Conservation (phyloP, 768 basidiomycete genomes). For the Mycena rebaudengoi region DNA sequence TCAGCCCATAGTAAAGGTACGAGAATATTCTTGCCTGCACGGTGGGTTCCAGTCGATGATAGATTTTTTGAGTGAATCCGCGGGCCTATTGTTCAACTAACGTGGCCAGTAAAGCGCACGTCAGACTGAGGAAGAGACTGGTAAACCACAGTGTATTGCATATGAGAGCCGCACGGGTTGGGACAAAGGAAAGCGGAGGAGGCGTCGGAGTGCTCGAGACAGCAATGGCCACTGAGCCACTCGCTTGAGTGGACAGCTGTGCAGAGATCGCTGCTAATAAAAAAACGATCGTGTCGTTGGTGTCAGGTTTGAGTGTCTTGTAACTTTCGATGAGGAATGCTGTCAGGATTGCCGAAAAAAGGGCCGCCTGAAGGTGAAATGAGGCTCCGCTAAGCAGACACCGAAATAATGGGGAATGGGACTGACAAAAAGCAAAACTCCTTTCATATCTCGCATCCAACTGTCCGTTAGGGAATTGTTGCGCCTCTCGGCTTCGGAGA, state of each 20-base stretch:
- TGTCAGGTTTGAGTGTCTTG: not conserved
- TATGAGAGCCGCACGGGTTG: no score
- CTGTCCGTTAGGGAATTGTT: not conserved
- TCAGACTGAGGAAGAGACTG: constrained; percentile 3
- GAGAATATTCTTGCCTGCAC: not conserved
- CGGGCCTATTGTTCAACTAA: constrained; percentile 1
- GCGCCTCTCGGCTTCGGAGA: not conserved
- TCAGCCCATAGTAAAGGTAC: not conserved
- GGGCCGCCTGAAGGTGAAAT: not conserved
- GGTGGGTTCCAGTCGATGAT: not conserved
- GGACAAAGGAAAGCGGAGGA: no score
- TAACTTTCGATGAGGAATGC: constrained; percentile 5
- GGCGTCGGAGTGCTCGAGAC: not conserved
- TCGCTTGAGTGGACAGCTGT: not conserved
- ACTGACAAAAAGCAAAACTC: not conserved
- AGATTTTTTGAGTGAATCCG: not conserved
- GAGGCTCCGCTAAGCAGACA: not conserved
- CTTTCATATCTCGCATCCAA: constrained; percentile 8
- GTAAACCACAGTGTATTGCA: not conserved
- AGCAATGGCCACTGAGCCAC: not conserved
- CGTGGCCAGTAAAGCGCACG: constrained; percentile 1
- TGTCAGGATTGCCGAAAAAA: not conserved
- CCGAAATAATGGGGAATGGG: not conserved
- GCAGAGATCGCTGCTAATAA: not conserved
- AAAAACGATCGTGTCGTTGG: not conserved